Evolutionary conservation across 2,329 filamentous ascomycete species (phyloP).

Genomic region (Stagonosporopsis vannaccii): DNA sequence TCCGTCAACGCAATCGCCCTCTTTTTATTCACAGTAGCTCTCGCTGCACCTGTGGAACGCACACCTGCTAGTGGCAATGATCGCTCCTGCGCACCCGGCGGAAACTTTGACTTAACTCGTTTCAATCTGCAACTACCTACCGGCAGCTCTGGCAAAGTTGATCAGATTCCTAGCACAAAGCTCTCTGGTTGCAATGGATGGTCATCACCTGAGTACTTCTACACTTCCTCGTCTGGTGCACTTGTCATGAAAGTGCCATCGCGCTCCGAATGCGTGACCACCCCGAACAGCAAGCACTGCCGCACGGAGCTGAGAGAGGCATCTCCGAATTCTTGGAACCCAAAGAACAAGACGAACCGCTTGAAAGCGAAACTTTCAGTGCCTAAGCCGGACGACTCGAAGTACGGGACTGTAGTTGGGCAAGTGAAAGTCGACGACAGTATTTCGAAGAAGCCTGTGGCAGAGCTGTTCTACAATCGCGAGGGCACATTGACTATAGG

Average conservation of each 20-base stretch:
- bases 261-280: constrained; percentile 50
- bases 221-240: constrained; percentile 36
- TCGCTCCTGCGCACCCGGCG: constrained; percentile 28
- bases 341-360: constrained; percentile 42
- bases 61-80: not conserved
- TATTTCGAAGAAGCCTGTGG: constrained; percentile 51
- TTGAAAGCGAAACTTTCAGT: constrained; percentile 45
- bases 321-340: constrained; percentile 42
- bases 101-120: constrained; percentile 27
- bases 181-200: constrained; percentile 51
- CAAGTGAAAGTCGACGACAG: constrained; percentile 51
- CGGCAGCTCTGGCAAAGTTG: constrained; percentile 38
- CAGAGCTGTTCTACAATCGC: constrained; percentile 51
- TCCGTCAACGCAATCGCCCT: not conserved
- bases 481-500: constrained; percentile 49
- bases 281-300: constrained; percentile 52
- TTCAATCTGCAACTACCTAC: constrained; percentile 53
- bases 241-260: constrained; percentile 53
- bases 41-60: not conserved
- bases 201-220: constrained; percentile 44
- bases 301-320: constrained; percentile 54
- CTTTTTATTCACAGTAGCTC: not conserved
- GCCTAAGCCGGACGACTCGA: constrained; percentile 41
- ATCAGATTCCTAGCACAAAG: constrained; percentile 38
- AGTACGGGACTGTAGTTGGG: constrained; percentile 50